Evolutionary conservation across 2,329 filamentous ascomycete genomes (phyloP).

Genomic region (Bertia moriformis): DNA sequence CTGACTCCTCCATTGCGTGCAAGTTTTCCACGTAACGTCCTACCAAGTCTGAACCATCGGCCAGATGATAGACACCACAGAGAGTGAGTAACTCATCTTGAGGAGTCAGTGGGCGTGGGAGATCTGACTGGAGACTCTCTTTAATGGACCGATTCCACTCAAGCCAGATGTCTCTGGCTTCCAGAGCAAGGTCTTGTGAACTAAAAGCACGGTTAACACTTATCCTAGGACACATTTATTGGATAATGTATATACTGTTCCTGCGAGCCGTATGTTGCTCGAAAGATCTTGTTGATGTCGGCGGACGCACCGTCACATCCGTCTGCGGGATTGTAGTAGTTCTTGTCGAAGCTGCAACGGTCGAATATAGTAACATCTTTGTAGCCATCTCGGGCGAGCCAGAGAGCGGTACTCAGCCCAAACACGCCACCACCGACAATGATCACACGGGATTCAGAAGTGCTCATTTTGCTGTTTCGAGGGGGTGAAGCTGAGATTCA

Average conservation of each 20-base stretch:
- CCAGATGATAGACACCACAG: conserved; percentile 8
- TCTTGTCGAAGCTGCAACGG: conserved; percentile 5
- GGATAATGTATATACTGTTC: background rate
- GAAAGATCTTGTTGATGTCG: conserved; percentile 8
- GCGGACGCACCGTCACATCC: conserved; percentile 7
- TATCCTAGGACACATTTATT: background rate
- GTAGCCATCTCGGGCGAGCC: conserved; percentile 6
- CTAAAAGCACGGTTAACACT: conserved; percentile 3
- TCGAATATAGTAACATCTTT: conserved; percentile 7
- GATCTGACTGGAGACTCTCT: conserved; percentile 4
- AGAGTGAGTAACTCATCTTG: conserved; percentile 7
- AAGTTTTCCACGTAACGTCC: conserved; percentile 7
- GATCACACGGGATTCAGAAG: background rate
- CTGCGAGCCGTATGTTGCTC: conserved; percentile 6
- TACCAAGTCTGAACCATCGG: conserved; percentile 3
- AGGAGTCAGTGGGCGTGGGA: conserved; percentile 8
- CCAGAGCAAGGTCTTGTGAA: conserved; percentile 11
- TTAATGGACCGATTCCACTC: conserved; percentile 9
- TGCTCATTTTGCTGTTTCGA: background rate
- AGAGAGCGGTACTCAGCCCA: conserved; percentile 4
- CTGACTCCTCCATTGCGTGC: conserved; percentile 3
- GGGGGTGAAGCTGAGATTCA: too few relatives aligned
- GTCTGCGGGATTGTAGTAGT: conserved; percentile 5
- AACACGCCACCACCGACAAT: background rate
- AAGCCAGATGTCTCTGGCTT: conserved; percentile 15